Evolutionary conservation across 1,284 basidiomycete species (phyloP), one percentile per base, ranked within the genome.

Genomic region (Ceratobasidium sp.): DNA sequence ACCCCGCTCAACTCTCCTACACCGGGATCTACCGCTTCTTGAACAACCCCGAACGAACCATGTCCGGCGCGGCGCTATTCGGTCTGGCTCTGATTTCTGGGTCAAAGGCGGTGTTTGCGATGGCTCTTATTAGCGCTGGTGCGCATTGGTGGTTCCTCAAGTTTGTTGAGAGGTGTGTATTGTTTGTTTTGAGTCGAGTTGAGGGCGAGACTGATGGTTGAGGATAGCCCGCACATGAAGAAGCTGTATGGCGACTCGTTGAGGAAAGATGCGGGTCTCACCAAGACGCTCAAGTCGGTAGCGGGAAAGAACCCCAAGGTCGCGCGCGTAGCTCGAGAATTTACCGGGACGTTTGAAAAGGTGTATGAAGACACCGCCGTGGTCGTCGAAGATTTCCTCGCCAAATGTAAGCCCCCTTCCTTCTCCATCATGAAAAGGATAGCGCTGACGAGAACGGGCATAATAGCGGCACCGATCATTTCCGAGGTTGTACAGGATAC

Each of bases 221-320:
- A n/a, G n/a, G n/a, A n/a, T 75, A 97, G 96, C 77, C 98, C 98
- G 24, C 97, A 99, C 83, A 99, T 99, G 97, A 90, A 89, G 78
- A 95, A 95, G 80, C 86, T 99, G 19, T 99, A 99, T 82, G 97
- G 97, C 17, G 91, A 96, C 79, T 91, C 93, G 5, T 85, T 99
- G 22, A 90, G 97, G 76, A 95, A 95, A 81, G 97, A 99, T 76
- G 97, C 96, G 7, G 98, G 97, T 45, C 92, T 99, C 78, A 95
- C 97, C 76, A 98, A 98, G 86, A 97, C 98, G 33, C 91, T 99
- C 82, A 96, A 96, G 84, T 92, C 88, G 73, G 94, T 96, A 8
- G 95, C 96, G 1, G 91, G 88, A 79, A 91, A 91, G 83, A 94
- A 96, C 77, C 92, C 89, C 1, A 87, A 88, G 60, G 86, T 96